Percentiles rank a stretch among this genome's conserved stretches.
Evolutionary conservation across 78 protist species (phyloP).

Genomic region (Cavenderia fasciculata): DNA sequence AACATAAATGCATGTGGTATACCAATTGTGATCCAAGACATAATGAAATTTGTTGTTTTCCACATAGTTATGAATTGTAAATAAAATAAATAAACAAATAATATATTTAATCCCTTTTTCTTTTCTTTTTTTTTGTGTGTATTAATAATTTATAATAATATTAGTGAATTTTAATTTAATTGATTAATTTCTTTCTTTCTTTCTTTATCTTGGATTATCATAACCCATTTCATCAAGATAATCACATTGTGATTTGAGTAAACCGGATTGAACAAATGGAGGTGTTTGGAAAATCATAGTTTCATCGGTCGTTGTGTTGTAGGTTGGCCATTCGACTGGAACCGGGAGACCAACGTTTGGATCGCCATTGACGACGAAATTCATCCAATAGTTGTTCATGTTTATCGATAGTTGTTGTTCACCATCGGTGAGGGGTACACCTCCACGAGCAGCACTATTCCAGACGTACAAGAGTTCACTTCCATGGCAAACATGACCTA

Average conservation of each 20-base stretch:
- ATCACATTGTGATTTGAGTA: conserved; percentile 15
- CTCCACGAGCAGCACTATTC: background rate
- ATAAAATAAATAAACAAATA: too few species aligned
- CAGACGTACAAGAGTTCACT: conserved; percentile 56
- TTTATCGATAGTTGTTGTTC: background rate
- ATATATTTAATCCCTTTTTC: too few species aligned
- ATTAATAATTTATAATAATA: too few species aligned
- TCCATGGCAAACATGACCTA: conserved; percentile 67
- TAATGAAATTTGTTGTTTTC: too few species aligned
- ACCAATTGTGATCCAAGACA: too few species aligned
- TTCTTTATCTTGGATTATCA: conserved; percentile 9
- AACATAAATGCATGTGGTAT: too few species aligned
- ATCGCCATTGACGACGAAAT: conserved; percentile 13
- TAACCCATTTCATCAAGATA: conserved; percentile 22
- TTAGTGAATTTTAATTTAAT: background rate
- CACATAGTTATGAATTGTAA: too few species aligned
- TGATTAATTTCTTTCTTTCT: background rate
- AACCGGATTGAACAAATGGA: background rate
- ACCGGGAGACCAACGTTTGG: conserved; percentile 34
- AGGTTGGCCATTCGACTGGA: conserved; percentile 7
- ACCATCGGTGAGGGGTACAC: background rate
- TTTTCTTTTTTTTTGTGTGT: too few species aligned
- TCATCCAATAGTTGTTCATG: conserved; percentile 37
- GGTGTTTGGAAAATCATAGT: conserved; percentile 24
- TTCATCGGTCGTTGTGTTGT: background rate